Evolutionary conservation across 495 filamentous ascomycete genomes (phyloP), one percentile per base, ranked within the genome.

Genomic region (Tirmania nivea): DNA sequence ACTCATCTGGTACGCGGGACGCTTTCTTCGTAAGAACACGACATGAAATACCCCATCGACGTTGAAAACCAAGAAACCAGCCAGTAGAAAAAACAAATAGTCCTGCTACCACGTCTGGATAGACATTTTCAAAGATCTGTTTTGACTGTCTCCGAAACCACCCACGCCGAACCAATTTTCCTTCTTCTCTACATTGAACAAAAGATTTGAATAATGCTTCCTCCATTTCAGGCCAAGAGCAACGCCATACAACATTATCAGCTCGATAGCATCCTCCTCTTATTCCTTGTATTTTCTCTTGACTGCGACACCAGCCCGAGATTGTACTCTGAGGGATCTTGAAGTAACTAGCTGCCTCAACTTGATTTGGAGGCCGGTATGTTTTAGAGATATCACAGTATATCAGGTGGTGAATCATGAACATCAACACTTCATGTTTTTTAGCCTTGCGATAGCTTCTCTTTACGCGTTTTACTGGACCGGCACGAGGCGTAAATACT

Each of bases 21-120:
- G 54, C 48, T 48, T 56, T 56, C n/a, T 54, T 51, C 12, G 51
- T 56, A 21, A 51, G 54, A n/a, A 37, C 50, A 0, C 34, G 36
- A 17, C 55, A 19, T 17, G 47, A 56, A 6, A 56, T 54, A 10
- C 35, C 9, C 3, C 51, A 35, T 1, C 42, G 8, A 3, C 39
- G n/a, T n/a, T n/a, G n/a, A n/a, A n/a, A n/a, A n/a, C n/a, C n/a
- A n/a, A n/a, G n/a, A n/a, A n/a, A n/a, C n/a, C n/a, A n/a, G n/a
- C n/a, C n/a, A n/a, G n/a, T n/a, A n/a, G n/a, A n/a, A n/a, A n/a
- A n/a, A n/a, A 7, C 1, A 59, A 20, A 45, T 56, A 59, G 4
- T 10, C 10, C 12, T 48, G 11, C n/a, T 56, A 59, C 54, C 31
- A 59, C 39, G 45, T 16, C 31, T 1, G 8, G 10, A 6, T 1